Evolutionary conservation across 257 asterid genomes (phyloP), one percentile per base, ranked within the genome.

Genomic region (Jaltomata sinuosa): DNA sequence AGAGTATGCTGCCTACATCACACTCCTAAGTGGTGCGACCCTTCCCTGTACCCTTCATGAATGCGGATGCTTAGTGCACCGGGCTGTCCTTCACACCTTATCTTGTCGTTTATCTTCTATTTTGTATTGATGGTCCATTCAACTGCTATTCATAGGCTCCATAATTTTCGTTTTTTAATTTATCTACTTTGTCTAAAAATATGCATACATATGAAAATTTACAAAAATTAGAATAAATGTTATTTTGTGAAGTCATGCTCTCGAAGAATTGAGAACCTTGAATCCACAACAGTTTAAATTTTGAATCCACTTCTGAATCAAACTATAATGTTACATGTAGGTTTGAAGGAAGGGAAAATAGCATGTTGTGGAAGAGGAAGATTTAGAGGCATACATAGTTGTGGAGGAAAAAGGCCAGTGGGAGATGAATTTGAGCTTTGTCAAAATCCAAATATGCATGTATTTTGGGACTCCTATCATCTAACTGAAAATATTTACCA

Each of bases 381-480:
- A 18, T 86, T 57, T 10, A 86, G 83, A 18, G 92, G 90, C 40
- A 80, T 84, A 84, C 68, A 42, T 54, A 89, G 88, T 78, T 89
- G 92, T 19, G 92, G 92, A 83, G 92, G 92, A 45, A 79, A 76
- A 69, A 85, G 90, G 79, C 65, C 64, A 0, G 82, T 85, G 19
- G 83, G 65, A 27, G 87, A 22, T 72, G 18, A 87, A 15, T 89
- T 52, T 38, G 87, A 89, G 79, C 74, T 87, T 22, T 87, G 91
- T 61, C 18, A 80, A 32, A 83, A 87, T 71, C 90, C 91, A 4
- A 67, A 76, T 6, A 40, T 69, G 18, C 81, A 87, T 47, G 84
- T 89, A 52, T 89, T 89, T 42, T 89, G 88, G 87, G 91, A 89
- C 50, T 82, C 90, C 4, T 82, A 61, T 77, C 91, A 89, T 83